phyloP scores from a whole-genome alignment of 352 stramenopile species.

The Phytophthora sp. region DNA sequence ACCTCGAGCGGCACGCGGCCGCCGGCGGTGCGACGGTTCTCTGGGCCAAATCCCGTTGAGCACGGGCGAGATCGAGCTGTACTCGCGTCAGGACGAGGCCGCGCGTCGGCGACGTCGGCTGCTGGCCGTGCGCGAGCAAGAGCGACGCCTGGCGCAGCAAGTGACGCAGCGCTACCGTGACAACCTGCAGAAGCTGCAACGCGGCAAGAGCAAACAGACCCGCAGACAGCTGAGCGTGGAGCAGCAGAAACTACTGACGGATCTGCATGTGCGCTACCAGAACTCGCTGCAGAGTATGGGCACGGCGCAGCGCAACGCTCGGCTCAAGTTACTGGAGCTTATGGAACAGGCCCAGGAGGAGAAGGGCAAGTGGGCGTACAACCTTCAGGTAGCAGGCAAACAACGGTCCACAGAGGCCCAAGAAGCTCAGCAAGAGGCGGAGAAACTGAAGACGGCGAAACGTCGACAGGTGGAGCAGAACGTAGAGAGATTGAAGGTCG shows the following conservation, averaged over 20 bases:
- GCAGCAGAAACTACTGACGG: constrained; percentile 50
- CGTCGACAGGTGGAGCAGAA: constrained; percentile 53
- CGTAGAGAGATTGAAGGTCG: constrained; percentile 46
- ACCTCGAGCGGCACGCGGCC: constrained; percentile 12
- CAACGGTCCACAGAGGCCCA: constrained; percentile 44
- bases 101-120: constrained; percentile 55
- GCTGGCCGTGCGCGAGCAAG: constrained; percentile 61
- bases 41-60: constrained; percentile 69
- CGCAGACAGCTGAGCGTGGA: constrained; percentile 37
- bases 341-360: constrained; percentile 57
- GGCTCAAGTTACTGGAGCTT: constrained; percentile 61
- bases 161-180: constrained; percentile 77
- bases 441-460: constrained; percentile 29
- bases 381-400: constrained; percentile 38
- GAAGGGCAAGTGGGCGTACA: constrained; percentile 64
- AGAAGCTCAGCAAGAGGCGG: constrained; percentile 33
- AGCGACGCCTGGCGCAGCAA: constrained; percentile 65
- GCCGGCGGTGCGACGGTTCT: constrained; percentile 9
- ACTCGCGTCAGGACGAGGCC: constrained; percentile 61
- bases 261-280: constrained; percentile 61
- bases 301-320: constrained; percentile 63
- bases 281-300: constrained; percentile 67
- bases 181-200: constrained; percentile 62
- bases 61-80: constrained; percentile 63
- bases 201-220: constrained; percentile 34